Evolutionary conservation across 148 eudicot species (phyloP), one percentile per base, ranked within the genome.

Genomic region (Arbutus unedo): DNA sequence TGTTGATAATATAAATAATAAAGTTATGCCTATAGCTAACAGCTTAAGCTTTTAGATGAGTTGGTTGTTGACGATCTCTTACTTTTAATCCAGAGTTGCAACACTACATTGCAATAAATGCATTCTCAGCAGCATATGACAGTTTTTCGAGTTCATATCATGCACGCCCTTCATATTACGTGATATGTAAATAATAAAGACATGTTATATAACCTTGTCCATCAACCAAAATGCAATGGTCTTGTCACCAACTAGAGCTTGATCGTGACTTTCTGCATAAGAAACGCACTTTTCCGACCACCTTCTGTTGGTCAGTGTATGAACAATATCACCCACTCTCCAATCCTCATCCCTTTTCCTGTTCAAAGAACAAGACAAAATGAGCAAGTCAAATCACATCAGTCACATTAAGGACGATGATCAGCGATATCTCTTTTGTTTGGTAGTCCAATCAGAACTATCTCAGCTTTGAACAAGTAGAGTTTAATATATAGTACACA

Each of bases 261-360:
- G 99, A 84, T 96, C 99, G 84, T 96, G 99, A 89, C 99, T 96
- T 86, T 96, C 99, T 87, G 99, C 99, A 91, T 96, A 96, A 56
- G 87, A 78, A 81, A 96, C 89, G 82, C 99, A 96, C 79, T 93
- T 96, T 84, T 96, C 99, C 60, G 72, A 79, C 99, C 99, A 96
- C 84, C 99, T 93, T 91, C 99, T 88, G 81, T 96, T 96, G 56
- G 97, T 93, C 64, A 96, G 91, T 11, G 94, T 91, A 87, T 87
- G 86, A 85, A 88, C 82, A 71, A 96, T 92, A 84, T 96, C 98
- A 81, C 96, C 98, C 95, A 96, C 92, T 91, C 50, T 85, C 99
- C 99, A 96, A 84, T 94, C 97, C 86, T 96, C 99, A 85, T 96
- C 99, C 85, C 94, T 86, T 84, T 90, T 82, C 86, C 99, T 96